Evolutionary conservation across 768 basidiomycete genomes (phyloP), one percentile per base, ranked within the genome.

Genomic region (Butyriboletus loyo): DNA sequence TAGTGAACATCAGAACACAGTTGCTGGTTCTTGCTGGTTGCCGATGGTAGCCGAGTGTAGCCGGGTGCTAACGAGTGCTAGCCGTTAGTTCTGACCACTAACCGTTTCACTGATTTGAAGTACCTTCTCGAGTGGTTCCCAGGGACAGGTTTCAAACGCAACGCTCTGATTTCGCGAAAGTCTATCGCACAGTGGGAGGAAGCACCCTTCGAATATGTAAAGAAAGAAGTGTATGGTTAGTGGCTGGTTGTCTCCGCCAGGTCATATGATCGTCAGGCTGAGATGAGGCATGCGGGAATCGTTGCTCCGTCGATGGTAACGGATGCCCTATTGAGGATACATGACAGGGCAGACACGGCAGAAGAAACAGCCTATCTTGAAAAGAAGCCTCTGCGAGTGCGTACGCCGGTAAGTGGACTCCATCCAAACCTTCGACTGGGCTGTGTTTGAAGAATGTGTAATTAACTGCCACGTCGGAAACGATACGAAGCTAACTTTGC

Each of bases 221-320:
- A 58, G n/a, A n/a, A n/a, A n/a, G 37, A 55, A 43, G 40, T 53
- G 15, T 8, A 53, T 66, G 61, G 65, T 60, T 7, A 45, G 63
- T 53, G 4, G 25, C 30, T 24, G 14, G 37, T 21, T 9, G 8
- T 59, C 14, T 41, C 7, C 24, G 4, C 6, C 21, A 15, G 21
- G 14, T 25, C 15, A 28, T 34, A 31, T 14, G 22, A 43, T 49
- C 5, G 7, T 47, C 35, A 36, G 17, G 30, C 30, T 54, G 9
- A 54, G 27, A 9, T 19, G 21, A 14, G 4, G 22, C n/a, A n/a
- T 42, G 25, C 14, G 30, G 64, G 61, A 10, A 59, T 51, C 1
- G 66, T 60, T 7, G 55, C 49, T 34, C 46, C 56, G 11, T 66
- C 63, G 1, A 60, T 66, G 66, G 65, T 66, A 17, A 67, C 56